These are phyloP conservation scores for Phaeosphaeriaceae sp. DNA, from an alignment of 2,329 filamentous ascomycete species.

Conservation along the genomic window DNA sequence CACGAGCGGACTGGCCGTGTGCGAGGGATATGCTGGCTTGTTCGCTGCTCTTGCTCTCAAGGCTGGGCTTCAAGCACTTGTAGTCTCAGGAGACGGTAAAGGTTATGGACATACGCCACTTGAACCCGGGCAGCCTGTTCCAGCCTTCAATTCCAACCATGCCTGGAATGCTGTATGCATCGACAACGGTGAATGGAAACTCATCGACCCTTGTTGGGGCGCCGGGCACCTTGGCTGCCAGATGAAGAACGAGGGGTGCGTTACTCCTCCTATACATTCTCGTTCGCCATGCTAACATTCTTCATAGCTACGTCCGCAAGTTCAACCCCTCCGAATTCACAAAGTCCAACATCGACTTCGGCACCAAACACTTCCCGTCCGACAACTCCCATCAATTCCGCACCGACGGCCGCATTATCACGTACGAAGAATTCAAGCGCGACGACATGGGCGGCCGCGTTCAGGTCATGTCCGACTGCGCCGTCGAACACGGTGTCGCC, in stretches of 20 bases:
- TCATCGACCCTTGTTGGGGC: constrained; percentile 93
- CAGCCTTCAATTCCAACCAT: constrained; percentile 71
- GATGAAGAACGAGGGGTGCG: constrained; percentile 59
- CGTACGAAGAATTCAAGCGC: constrained; percentile 84
- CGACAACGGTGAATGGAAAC: constrained; percentile 87
- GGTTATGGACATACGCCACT: constrained; percentile 76
- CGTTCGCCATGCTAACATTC: constrained; percentile 5
- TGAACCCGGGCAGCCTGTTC: constrained; percentile 69
- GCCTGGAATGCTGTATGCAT: constrained; percentile 95
- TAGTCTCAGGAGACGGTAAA: constrained; percentile 83
- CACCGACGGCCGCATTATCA: constrained; percentile 70
- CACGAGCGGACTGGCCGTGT: constrained; percentile 81
- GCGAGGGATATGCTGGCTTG: constrained; percentile 86
- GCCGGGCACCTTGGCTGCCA: constrained; percentile 69
- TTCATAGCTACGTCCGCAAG: constrained; percentile 65
- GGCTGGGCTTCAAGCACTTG: constrained; percentile 79
- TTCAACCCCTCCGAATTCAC: constrained; percentile 70
- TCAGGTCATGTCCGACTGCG: constrained; percentile 56
- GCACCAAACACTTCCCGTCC: constrained; percentile 77
- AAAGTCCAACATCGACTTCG: constrained; percentile 80
- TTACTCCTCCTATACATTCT: constrained; percentile 28
- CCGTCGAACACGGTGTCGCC: constrained; percentile 60
- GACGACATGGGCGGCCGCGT: constrained; percentile 60
- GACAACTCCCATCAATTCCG: constrained; percentile 76
- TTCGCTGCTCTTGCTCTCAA: constrained; percentile 80